Evolutionary conservation across 805 yeast species (phyloP).

Genomic region (Nakazawaea ernobii): DNA sequence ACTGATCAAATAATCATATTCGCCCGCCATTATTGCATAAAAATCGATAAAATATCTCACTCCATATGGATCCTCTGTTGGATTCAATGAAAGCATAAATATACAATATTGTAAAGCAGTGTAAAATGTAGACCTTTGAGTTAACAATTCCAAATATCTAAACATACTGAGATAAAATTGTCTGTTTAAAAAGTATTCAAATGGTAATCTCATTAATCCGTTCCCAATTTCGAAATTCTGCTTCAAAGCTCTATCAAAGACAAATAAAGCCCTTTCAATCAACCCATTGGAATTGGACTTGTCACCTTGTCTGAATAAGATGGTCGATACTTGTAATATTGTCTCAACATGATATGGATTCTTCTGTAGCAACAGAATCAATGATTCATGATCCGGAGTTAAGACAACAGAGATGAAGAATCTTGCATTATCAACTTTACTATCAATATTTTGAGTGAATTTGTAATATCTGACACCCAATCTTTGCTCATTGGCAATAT

Average conservation of each 20-base stretch:
- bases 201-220: conserved; percentile 66
- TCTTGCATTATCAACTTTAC: conserved; percentile 33
- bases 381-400: conserved; percentile 74
- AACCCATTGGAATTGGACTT: conserved; percentile 66
- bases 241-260: conserved; percentile 70
- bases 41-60: conserved; percentile 78
- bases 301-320: conserved; percentile 72
- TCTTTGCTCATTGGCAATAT: conserved; percentile 30
- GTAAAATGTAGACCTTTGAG: conserved; percentile 69
- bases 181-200: conserved; percentile 67
- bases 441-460: conserved; percentile 31
- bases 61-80: conserved; percentile 80
- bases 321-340: conserved; percentile 71
- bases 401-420: conserved; percentile 63
- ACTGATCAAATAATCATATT: conserved; percentile 55
- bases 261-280: conserved; percentile 71
- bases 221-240: conserved; percentile 51
- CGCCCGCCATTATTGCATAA: conserved; percentile 63
- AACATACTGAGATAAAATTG: conserved; percentile 71
- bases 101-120: conserved; percentile 79
- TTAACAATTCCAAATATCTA: conserved; percentile 62
- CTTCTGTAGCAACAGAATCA: conserved; percentile 51
- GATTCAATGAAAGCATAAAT: conserved; percentile 57
- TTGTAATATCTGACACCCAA: conserved; percentile 52
- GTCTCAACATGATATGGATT: conserved; percentile 75